Percentiles rank a stretch among this genome's conserved stretches.
Evolutionary conservation across 2,329 filamentous ascomycete species (phyloP).

Genomic region (Colletotrichum tropicale): DNA sequence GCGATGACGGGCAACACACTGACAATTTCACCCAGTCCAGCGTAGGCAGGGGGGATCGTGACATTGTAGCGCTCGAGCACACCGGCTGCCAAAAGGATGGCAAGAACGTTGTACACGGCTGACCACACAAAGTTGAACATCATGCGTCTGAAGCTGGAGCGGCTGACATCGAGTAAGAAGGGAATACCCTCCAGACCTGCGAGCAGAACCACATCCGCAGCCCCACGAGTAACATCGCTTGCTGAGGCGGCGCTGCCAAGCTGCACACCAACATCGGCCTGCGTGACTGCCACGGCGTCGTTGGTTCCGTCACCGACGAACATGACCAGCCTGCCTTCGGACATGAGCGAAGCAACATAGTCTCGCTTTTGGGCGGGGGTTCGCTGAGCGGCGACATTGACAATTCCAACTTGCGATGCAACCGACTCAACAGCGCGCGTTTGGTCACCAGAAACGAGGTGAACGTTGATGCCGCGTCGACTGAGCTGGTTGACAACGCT

Average conservation of each 20-base stretch:
- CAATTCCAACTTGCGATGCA: constrained; percentile 45
- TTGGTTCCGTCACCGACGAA: constrained; percentile 71
- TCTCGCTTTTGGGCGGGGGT: constrained; percentile 58
- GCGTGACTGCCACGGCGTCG: constrained; percentile 64
- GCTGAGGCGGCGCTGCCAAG: constrained; percentile 47
- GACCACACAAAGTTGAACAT: constrained; percentile 69
- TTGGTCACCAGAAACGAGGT: constrained; percentile 64
- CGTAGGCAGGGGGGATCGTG: constrained; percentile 53
- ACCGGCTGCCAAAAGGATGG: constrained; percentile 63
- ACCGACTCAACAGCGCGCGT: constrained; percentile 49
- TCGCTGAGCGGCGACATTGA: constrained; percentile 47
- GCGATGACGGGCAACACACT: constrained; percentile 67
- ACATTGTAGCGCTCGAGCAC: constrained; percentile 53
- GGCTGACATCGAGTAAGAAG: constrained; percentile 52
- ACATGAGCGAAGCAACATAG: constrained; percentile 50
- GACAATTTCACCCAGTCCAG: constrained; percentile 68
- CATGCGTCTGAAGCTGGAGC: constrained; percentile 43
- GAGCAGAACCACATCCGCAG: constrained; percentile 64
- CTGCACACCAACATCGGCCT: constrained; percentile 65
- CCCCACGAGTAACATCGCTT: constrained; percentile 59
- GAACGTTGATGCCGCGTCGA: constrained; percentile 50
- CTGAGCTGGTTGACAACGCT: constrained; percentile 49
- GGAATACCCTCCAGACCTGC: constrained; percentile 54
- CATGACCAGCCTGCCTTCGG: constrained; percentile 42
- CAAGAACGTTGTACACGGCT: constrained; percentile 65